Conservation (phyloP, 176 grass and related monocot genomes). For the Dendrocalamus sinicus region DNA sequence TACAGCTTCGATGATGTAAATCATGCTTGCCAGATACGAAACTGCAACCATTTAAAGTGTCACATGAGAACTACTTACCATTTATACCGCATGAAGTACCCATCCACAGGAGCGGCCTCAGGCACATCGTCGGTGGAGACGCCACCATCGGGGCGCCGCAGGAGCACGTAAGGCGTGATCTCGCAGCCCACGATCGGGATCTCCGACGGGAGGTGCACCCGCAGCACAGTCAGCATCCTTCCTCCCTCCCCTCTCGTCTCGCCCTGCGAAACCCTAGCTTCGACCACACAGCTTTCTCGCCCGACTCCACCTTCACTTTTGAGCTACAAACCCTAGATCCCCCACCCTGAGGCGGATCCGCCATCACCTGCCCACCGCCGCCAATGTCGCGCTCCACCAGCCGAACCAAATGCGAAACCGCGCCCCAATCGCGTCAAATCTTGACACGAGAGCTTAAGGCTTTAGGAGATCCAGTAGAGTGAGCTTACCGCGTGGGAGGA, state of each 20-base stretch:
- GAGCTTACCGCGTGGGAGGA: background rate
- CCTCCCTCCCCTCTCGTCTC: conserved; percentile 26
- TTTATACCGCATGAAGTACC: conserved; percentile 73
- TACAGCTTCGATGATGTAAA: background rate
- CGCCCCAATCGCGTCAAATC: background rate
- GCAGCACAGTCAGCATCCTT: conserved; percentile 79
- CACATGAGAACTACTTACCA: conserved; percentile 55
- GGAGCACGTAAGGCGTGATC: conserved; percentile 87
- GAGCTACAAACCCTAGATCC: conserved; percentile 12
- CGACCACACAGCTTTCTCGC: conserved; percentile 34
- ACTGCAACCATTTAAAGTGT: background rate
- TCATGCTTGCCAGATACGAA: background rate
- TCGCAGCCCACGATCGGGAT: conserved; percentile 93
- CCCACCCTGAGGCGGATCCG: conserved; percentile 55
- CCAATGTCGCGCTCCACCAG: conserved; percentile 48
- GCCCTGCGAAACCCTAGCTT: conserved; percentile 30
- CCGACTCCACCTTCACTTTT: conserved; percentile 3
- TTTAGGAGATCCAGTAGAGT: conserved; percentile 25
- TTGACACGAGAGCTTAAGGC: background rate
- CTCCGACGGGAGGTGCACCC: conserved; percentile 88
- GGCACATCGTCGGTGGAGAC: conserved; percentile 63
- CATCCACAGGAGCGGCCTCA: conserved; percentile 60
- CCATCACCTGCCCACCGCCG: conserved; percentile 52
- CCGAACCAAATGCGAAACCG: background rate
- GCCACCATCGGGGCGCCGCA: conserved; percentile 57